Conservation (phyloP, 1,284 basidiomycete species). For the Porodaedalea pini region DNA sequence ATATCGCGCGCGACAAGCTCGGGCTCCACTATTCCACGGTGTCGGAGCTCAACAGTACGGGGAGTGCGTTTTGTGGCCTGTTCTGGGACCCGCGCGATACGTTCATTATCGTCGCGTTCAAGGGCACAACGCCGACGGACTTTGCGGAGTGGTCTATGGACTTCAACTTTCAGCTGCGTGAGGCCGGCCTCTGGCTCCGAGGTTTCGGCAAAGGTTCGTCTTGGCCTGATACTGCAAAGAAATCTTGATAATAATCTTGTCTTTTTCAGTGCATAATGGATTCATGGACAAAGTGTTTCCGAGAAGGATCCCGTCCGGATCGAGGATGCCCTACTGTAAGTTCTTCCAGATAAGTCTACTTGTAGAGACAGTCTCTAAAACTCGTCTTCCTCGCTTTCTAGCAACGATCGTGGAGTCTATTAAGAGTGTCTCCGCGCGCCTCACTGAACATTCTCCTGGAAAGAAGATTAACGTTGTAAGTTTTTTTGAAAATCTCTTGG, state of each 20-base stretch:
- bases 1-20: conserved; percentile 19
- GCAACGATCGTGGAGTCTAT: conserved; percentile 26
- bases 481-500: neutral
- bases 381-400: neutral
- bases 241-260: neutral
- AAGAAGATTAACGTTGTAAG: conserved; percentile 27
- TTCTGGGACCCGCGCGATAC: conserved; percentile 25
- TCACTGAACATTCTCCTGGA: conserved; percentile 17
- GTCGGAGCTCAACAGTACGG: conserved; percentile 26
- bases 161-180: conserved; percentile 27
- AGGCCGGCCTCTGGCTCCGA: conserved; percentile 26
- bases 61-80: conserved; percentile 25
- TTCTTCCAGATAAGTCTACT: neutral
- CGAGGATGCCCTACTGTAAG: conserved; percentile 25
- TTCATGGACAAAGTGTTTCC: conserved; percentile 30
- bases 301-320: conserved; percentile 19
- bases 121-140: conserved; percentile 33
- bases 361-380: no score
- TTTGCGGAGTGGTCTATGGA: conserved; percentile 36
- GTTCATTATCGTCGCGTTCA: conserved; percentile 28
- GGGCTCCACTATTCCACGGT: conserved; percentile 25
- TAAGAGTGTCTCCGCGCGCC: conserved; percentile 20
- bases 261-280: conserved; percentile 26
- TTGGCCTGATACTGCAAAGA: neutral
- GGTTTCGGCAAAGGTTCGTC: conserved; percentile 26